A percentile compares a stretch with the other conserved stretches of the same genome.
phyloP scores from a whole-genome alignment of 2,329 filamentous ascomycete genomes.

The Fusarium liriodendri region DNA sequence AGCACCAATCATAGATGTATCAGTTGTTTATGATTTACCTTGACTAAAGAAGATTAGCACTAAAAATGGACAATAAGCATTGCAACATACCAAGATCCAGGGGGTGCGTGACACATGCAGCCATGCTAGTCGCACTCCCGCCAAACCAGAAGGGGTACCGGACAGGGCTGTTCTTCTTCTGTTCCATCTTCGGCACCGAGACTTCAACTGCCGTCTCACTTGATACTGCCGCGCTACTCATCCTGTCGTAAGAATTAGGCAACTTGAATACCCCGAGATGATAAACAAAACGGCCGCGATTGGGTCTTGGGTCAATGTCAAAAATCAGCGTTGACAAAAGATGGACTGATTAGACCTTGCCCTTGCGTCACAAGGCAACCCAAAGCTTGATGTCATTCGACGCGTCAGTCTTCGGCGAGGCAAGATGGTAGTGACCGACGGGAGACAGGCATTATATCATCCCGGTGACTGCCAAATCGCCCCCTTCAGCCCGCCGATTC shows the following conservation, averaged over 20 bases:
- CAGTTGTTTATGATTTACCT: background rate
- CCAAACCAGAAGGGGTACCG: slow-evolving; percentile 93
- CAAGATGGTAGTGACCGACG: background rate
- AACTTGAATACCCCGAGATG: background rate
- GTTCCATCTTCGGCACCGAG: background rate
- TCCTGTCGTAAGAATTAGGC: background rate
- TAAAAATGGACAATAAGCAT: background rate
- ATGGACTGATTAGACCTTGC: background rate
- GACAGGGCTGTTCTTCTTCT: slow-evolving; percentile 52
- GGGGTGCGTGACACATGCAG: slow-evolving; percentile 89
- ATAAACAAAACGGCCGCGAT: background rate
- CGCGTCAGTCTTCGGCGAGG: background rate
- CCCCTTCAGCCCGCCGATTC: background rate
- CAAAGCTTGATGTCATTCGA: background rate
- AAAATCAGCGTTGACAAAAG: background rate
- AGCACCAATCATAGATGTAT: background rate
- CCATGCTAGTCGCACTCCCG: slow-evolving; percentile 90
- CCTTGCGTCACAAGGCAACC: background rate
- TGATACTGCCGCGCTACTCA: background rate
- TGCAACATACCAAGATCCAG: slow-evolving; percentile 80
- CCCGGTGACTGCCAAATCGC: background rate
- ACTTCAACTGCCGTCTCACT: background rate
- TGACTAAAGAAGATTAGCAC: background rate
- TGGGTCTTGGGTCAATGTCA: background rate
- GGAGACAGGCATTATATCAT: background rate